Conservation (phyloP, 768 basidiomycete genomes). For the Tephrocybe sp. region DNA sequence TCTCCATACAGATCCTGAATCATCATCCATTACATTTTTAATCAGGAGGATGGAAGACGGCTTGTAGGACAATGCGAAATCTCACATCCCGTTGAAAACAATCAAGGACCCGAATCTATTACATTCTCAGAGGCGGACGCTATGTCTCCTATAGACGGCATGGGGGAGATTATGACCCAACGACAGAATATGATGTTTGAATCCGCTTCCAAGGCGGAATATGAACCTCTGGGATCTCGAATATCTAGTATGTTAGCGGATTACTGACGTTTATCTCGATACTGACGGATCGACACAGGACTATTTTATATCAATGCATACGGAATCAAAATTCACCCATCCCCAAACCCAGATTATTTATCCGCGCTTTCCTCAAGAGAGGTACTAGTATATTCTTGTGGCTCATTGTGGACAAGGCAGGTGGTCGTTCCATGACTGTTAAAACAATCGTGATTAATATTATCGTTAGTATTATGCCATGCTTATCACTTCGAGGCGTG, state of each 20-base stretch:
- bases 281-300: constrained; percentile 36
- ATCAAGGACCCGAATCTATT: constrained; percentile 25
- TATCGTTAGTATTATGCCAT: constrained; percentile 65
- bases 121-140: constrained; percentile 30
- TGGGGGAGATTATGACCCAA: constrained; percentile 44
- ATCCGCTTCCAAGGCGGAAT: constrained; percentile 46
- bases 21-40: constrained; percentile 1
- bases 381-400: constrained; percentile 86
- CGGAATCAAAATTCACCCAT: constrained; percentile 88
- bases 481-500: constrained; percentile 81
- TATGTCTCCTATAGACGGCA: constrained; percentile 50
- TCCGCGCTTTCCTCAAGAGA: constrained; percentile 56
- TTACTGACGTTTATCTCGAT: constrained; percentile 5
- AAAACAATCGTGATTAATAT: neutral
- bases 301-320: constrained; percentile 90
- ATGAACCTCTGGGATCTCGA: constrained; percentile 54
- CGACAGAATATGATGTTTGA: constrained; percentile 68
- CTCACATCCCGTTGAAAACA: constrained; percentile 68
- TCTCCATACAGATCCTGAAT: constrained; percentile 6
- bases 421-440: constrained; percentile 10
- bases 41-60: constrained; percentile 67
- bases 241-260: constrained; percentile 52
- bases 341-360: constrained; percentile 81
- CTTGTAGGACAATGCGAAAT: constrained; percentile 94
- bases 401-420: constrained; percentile 92